Conservation (phyloP, 495 filamentous ascomycete species). For the Corynascus novoguineensis region DNA sequence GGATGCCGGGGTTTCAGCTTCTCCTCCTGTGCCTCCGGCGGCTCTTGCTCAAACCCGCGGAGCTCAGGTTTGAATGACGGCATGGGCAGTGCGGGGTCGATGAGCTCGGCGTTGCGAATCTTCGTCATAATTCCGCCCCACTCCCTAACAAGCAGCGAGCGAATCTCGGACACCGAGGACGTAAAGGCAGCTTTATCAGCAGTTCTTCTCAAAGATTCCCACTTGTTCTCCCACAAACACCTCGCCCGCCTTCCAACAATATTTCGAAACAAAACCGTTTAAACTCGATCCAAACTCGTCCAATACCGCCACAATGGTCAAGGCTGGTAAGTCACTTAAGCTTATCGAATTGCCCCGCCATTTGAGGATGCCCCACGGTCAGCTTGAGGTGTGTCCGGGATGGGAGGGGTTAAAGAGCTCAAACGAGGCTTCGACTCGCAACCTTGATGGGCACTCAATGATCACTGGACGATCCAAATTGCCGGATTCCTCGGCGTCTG, state of each 20-base stretch:
- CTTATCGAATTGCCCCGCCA: constrained; percentile 28
- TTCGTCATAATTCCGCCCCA: constrained; percentile 22
- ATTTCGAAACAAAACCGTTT: background rate
- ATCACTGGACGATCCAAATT: background rate
- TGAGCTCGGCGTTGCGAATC: background rate
- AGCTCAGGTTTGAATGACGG: background rate
- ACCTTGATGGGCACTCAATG: constrained; percentile 30
- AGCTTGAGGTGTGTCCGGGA: constrained; percentile 9
- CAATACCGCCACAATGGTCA: constrained; percentile 70
- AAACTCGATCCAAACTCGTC: constrained; percentile 5
- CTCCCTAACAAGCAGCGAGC: constrained; percentile 7
- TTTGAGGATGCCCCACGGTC: constrained; percentile 12
- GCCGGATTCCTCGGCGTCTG: background rate
- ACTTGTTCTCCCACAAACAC: constrained; percentile 3
- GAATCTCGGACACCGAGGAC: constrained; percentile 22
- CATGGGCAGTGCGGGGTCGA: background rate
- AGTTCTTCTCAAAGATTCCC: background rate
- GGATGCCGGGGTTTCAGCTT: background rate
- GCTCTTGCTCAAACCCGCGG: background rate
- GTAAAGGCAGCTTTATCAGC: constrained; percentile 4
- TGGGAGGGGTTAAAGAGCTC: constrained; percentile 4
- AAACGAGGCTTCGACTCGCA: constrained; percentile 4
- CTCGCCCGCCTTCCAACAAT: background rate
- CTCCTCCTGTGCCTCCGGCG: background rate
- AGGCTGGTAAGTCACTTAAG: constrained; percentile 68